phyloP scores from a whole-genome alignment of 2,329 filamentous ascomycete genomes.

The Fusarium albidum region DNA sequence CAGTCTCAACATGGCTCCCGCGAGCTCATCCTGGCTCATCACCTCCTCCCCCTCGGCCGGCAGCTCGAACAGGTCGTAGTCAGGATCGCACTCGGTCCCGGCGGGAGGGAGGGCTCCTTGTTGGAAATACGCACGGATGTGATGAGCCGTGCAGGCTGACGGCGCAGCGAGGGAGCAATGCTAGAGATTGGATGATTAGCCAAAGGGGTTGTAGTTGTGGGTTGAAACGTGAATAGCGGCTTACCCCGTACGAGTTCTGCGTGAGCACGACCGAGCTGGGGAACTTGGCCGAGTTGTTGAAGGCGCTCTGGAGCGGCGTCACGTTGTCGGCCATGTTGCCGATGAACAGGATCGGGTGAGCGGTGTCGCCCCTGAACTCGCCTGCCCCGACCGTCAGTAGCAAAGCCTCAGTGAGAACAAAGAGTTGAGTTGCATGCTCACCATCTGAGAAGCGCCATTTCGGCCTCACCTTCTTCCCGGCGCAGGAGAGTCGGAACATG shows the following conservation, averaged over 20 bases:
- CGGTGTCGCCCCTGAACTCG: constrained; percentile 47
- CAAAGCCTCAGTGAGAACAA: too few relatives aligned
- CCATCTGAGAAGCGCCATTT: constrained; percentile 50
- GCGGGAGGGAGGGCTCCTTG: constrained; percentile 53
- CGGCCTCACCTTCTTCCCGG: constrained; percentile 48
- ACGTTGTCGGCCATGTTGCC: constrained; percentile 56
- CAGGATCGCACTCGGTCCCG: constrained; percentile 56
- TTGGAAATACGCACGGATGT: constrained; percentile 55
- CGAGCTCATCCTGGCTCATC: constrained; percentile 28
- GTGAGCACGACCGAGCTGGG: constrained; percentile 55
- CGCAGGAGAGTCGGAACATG: constrained; percentile 50
- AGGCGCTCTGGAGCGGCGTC: constrained; percentile 55
- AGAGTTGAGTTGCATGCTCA: constrained; percentile 24
- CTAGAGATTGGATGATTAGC: constrained; percentile 39
- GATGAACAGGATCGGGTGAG: constrained; percentile 55
- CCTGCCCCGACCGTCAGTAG: constrained; percentile 25
- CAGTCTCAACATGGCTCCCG: constrained; percentile 22
- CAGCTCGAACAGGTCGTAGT: constrained; percentile 53
- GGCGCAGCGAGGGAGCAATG: constrained; percentile 59
- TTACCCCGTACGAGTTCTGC: constrained; percentile 60
- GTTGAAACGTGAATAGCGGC: too few relatives aligned
- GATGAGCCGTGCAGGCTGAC: constrained; percentile 53
- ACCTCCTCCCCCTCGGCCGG: constrained; percentile 19
- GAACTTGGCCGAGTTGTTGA: constrained; percentile 55
- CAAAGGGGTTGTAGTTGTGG: not conserved